Evolutionary conservation across 2,329 filamentous ascomycete species (phyloP).

Genomic region (Fusarium chlamydosporum): DNA sequence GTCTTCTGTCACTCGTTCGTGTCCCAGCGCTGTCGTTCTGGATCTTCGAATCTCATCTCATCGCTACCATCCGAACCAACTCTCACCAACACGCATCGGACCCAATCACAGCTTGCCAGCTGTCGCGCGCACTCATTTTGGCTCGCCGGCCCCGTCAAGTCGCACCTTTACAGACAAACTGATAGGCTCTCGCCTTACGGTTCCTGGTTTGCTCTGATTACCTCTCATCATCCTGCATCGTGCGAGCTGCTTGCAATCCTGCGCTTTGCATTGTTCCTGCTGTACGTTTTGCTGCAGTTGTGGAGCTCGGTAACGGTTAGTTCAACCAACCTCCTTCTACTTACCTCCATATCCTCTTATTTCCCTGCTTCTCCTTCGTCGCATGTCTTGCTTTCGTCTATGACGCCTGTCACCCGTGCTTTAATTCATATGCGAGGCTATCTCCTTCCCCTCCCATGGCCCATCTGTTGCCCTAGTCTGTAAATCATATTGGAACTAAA

Average conservation of each 20-base stretch:
- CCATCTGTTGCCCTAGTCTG: slow-evolving; percentile 43
- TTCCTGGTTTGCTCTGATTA: slow-evolving; percentile 39
- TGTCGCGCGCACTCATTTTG: slow-evolving; percentile 52
- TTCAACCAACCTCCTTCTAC: slow-evolving; percentile 47
- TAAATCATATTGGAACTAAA: slow-evolving; percentile 43
- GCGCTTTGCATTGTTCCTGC: slow-evolving; percentile 45
- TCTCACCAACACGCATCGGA: slow-evolving; percentile 42
- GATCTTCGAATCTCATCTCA: slow-evolving; percentile 46
- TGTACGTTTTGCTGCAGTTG: slow-evolving; percentile 46
- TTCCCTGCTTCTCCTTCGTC: slow-evolving; percentile 47
- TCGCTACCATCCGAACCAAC: slow-evolving; percentile 43
- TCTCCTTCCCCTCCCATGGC: slow-evolving; percentile 32
- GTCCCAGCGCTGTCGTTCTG: slow-evolving; percentile 39
- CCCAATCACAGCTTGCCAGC: slow-evolving; percentile 57
- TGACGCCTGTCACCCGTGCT: slow-evolving; percentile 48
- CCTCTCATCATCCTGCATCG: slow-evolving; percentile 51
- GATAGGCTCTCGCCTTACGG: slow-evolving; percentile 34
- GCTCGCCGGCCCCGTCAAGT: slow-evolving; percentile 43
- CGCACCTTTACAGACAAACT: slow-evolving; percentile 34
- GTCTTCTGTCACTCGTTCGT: slow-evolving; percentile 49
- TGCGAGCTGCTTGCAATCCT: slow-evolving; percentile 45
- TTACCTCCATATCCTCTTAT: slow-evolving; percentile 42
- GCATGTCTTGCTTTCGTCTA: slow-evolving; percentile 29
- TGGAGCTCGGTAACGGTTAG: slow-evolving; percentile 49
- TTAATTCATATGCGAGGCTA: slow-evolving; percentile 52